A percentile compares a stretch with the other conserved stretches of the same genome.
Conservation (phyloP, 2,329 filamentous ascomycete species). For the Fusarium papillatum region DNA sequence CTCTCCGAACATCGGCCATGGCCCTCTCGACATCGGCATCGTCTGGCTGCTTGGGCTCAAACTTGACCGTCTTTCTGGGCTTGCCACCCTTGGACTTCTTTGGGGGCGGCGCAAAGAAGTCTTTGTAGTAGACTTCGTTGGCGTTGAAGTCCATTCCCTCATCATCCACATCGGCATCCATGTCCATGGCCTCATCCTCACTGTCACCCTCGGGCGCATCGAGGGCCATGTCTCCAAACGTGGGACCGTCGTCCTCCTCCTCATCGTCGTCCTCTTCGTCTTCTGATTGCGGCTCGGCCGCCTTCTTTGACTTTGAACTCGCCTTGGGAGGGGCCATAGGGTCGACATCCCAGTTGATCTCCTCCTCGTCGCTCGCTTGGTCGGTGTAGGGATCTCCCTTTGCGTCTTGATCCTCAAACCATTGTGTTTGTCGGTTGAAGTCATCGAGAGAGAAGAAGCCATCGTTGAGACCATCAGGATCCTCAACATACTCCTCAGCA, state of each 20-base stretch:
- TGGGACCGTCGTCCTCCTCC: constrained; percentile 87
- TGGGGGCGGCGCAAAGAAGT: constrained; percentile 93
- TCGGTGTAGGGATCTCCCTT: constrained; percentile 82
- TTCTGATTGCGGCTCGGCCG: constrained; percentile 38
- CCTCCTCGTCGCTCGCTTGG: constrained; percentile 84
- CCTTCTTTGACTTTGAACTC: constrained; percentile 45
- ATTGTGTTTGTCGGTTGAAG: constrained; percentile 95
- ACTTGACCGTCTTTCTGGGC: constrained; percentile 56
- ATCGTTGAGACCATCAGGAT: constrained; percentile 91
- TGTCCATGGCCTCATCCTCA: constrained; percentile 72
- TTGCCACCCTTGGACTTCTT: constrained; percentile 73
- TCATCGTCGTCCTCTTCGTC: constrained; percentile 72
- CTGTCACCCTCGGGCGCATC: constrained; percentile 79
- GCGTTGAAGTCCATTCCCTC: constrained; percentile 78
- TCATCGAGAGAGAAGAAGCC: constrained; percentile 98
- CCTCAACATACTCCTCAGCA: constrained; percentile 63
- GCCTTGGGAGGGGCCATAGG: constrained; percentile 66
- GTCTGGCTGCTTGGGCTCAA: constrained; percentile 60
- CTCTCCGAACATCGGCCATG: constrained; percentile 88
- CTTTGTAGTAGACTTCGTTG: constrained; percentile 90
- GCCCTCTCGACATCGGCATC: constrained; percentile 83
- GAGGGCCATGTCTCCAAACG: constrained; percentile 84
- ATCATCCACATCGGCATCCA: constrained; percentile 65
- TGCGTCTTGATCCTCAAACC: constrained; percentile 88
- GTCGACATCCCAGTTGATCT: constrained; percentile 89